A percentile compares a stretch with the other conserved stretches of the same genome.
phyloP scores from a whole-genome alignment of 176 grass and related monocot species.

The Pontederia crassipes region DNA sequence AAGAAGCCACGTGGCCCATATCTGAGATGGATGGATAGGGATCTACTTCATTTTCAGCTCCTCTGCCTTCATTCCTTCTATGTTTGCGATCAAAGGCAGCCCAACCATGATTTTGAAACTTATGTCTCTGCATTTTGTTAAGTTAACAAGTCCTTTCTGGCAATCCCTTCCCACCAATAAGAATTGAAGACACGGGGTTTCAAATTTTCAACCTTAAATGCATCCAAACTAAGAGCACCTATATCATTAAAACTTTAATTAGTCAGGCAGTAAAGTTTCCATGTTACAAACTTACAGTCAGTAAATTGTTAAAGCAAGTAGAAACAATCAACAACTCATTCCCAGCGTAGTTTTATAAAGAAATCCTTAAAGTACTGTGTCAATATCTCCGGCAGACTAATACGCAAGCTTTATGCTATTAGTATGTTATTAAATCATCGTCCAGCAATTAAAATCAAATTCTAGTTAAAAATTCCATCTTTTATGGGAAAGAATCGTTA shows the following conservation, averaged over 20 bases:
- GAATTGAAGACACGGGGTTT: background rate
- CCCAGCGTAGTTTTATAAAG: too few relatives aligned
- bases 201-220: background rate
- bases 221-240: background rate
- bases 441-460: too few relatives aligned
- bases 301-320: too few relatives aligned
- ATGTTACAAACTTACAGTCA: too few relatives aligned
- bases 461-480: too few relatives aligned
- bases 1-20: constrained; percentile 4
- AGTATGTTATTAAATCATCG: too few relatives aligned
- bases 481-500: too few relatives aligned
- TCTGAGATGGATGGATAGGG: constrained; percentile 52
- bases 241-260: background rate
- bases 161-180: background rate
- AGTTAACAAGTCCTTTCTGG: background rate
- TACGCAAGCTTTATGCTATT: too few relatives aligned
- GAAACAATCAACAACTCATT: too few relatives aligned
- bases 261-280: too few relatives aligned
- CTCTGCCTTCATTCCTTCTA: constrained; percentile 24
- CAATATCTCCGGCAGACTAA: too few relatives aligned
- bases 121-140: constrained; percentile 40
- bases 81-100: constrained; percentile 64
- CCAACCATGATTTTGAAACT: constrained; percentile 56
- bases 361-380: too few relatives aligned
- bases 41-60: constrained; percentile 15